These are phyloP conservation scores for Talaromyces sp. DNA, from an alignment of 2,329 filamentous ascomycete species.

Conservation along the genomic window DNA sequence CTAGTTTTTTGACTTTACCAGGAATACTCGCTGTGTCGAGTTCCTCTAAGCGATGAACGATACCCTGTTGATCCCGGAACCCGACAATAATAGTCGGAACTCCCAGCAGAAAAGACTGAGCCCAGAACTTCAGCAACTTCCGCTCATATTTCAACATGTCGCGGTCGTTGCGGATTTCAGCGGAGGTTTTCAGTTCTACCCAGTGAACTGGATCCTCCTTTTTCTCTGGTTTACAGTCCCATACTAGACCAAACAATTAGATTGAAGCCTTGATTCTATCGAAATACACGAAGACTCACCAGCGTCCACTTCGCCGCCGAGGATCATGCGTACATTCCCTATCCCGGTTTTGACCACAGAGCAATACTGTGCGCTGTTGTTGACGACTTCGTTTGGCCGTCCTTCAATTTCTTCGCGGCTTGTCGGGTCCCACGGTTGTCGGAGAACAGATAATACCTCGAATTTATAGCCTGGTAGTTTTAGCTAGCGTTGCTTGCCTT, in stretches of 20 bases:
- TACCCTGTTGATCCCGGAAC: conserved; percentile 74
- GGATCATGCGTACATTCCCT: conserved; percentile 71
- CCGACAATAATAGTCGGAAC: conserved; percentile 91
- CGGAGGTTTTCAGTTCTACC: conserved; percentile 93
- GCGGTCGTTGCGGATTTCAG: conserved; percentile 66
- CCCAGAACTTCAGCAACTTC: conserved; percentile 95
- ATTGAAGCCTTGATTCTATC: conserved; percentile 2
- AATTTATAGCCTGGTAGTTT: conserved; percentile 82
- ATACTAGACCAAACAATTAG: conserved; percentile 57
- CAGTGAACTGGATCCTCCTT: conserved; percentile 76
- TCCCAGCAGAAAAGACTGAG: conserved; percentile 90
- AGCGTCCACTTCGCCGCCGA: conserved; percentile 93
- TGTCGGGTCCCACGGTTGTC: conserved; percentile 72
- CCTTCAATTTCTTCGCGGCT: conserved; percentile 76
- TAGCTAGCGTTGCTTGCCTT: background rate
- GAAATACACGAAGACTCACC: conserved; percentile 52
- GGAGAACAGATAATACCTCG: conserved; percentile 79
- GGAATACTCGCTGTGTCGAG: conserved; percentile 80
- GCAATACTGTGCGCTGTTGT: conserved; percentile 93
- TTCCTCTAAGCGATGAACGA: conserved; percentile 73
- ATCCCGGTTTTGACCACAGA: conserved; percentile 89
- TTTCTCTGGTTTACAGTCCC: conserved; percentile 75
- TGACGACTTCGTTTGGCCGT: conserved; percentile 71
- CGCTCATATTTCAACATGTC: conserved; percentile 79
- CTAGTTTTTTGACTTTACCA: conserved; percentile 67